Base-by-base conservation (phyloP, 2,329 filamentous ascomycete species). In the Ceratocystis harringtonii region DNA sequence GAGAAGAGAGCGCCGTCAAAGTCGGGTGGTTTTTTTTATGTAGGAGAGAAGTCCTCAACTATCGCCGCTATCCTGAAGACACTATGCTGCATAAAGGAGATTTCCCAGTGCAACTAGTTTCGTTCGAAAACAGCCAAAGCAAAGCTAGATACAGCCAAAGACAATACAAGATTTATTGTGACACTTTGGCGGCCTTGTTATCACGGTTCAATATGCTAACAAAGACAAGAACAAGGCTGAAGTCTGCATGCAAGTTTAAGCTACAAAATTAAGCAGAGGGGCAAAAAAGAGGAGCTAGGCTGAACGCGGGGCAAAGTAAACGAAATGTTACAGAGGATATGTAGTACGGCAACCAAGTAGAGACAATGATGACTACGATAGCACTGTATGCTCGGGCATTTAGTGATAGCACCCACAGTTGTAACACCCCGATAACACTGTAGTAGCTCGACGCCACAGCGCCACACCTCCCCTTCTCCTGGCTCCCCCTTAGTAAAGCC, bases 231-330 rank as follows among this genome's bases (percentile, higher is more conserved):
- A 12, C 25, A 58, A 58, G 55, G 25, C 55, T 58, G 55, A 15
- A 25, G 48, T 28, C 48, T 52, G 7, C 48, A 28, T 32, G 7
- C n/a, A 19, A n/a, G n/a, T 15, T n/a, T 58, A 30, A 58, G 28
- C 55, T 58, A 28, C 15, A 30, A 32, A n/a, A 58, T 52, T 25
- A 52, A 52, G 22, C 48, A 50, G 48, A 52, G 48, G 48, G 48
- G 22, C 48, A 52, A 28, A 52, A 52, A 52, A 52, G 48, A 52
- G 48, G 30, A 58, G 55, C 55, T 32, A 36, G 15, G 41, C n/a
- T 50, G 22, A 25, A 22, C 61, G 61, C 61, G 61, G 61, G 61
- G 61, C 61, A 62, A 62, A 58, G 55, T 36, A 58, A 58, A 58
- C 28, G 55, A 58, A 58, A 4, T 10, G 12, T 3, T 41, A 36